Percentiles rank a stretch among this genome's conserved stretches.
Conservation (phyloP, 805 yeast species). For the Zygoascus flipseniorum region DNA sequence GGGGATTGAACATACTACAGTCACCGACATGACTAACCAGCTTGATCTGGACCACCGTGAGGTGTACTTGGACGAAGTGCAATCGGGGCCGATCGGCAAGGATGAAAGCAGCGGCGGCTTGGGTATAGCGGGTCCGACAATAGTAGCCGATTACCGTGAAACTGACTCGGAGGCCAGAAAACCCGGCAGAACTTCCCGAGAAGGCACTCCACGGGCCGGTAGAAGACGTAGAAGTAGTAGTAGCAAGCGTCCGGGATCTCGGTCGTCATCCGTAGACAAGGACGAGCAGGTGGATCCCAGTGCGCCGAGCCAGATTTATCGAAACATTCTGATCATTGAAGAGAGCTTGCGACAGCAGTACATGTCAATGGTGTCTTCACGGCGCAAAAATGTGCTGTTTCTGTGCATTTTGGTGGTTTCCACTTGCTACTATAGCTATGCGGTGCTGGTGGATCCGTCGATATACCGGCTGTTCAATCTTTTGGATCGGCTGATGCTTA, state of each 20-base stretch:
- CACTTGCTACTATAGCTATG: constrained; percentile 25
- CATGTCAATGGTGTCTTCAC: constrained; percentile 54
- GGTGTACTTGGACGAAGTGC: no score
- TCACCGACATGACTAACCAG: no score
- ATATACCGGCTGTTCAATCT: constrained; percentile 29
- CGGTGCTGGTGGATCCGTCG: constrained; percentile 27
- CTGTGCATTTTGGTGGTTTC: constrained; percentile 22
- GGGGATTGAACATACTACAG: no score
- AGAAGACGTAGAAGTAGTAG: constrained; percentile 9
- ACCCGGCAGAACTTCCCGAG: neutral
- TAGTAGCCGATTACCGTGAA: no score
- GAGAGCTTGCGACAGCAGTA: constrained; percentile 80
- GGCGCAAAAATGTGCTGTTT: constrained; percentile 55
- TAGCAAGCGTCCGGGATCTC: neutral
- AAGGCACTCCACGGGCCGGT: neutral
- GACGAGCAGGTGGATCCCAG: constrained; percentile 6
- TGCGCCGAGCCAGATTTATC: constrained; percentile 47
- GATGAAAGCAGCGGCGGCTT: no score
- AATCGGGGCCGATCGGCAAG: no score
- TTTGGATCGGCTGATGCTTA: constrained; percentile 37
- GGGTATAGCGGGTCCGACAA: no score
- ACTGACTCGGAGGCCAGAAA: no score
- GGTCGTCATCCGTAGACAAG: neutral
- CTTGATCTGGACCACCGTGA: no score
- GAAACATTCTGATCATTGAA: constrained; percentile 76